Base-by-base conservation (phyloP, 805 yeast species). In the Candida michaelii region DNA sequence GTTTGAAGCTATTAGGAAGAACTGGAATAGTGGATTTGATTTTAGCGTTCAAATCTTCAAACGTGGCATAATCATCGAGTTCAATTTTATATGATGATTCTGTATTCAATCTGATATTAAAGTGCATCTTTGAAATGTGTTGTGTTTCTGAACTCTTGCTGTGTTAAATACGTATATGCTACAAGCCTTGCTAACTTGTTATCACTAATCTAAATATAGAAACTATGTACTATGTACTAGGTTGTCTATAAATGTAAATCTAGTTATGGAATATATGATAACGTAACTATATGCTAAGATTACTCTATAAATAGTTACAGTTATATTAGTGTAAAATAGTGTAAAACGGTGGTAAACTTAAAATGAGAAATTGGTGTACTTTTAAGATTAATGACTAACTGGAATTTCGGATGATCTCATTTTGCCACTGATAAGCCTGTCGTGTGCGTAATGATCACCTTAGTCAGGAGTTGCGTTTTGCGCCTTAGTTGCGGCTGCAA, bases 1-100 rank as follows among this genome's bases (percentile, higher is more conserved):
- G 61, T 46, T 69, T 69, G 52, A 68, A 68, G 31, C 62, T 65
- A 8, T 48, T 31, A 3, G 75, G 75, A 36, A 69, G 54, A 40
- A 56, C 56, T 12, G 71, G 70, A 32, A 70, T 59, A 4, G 73
- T 71, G 18, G 71, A 74, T 39, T 67, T 61, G 15, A 79, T 74
- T 5, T 77, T 68, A 34, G 64, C 62, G 41, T 71, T 68, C 48
- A 79, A 65, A 47, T 77, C 80, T 29, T 68, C 75, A 29, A 76
- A 80, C 1, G 81, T 71, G 38, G 80, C 64, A 53, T 73, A 70
- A 44, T 74, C 74, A 9, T 81, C 76, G 23, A 77, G 61, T n/a
- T 78, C 72, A 45, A 77, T 66, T 18, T 69, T 52, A 55, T 68
- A 74, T 10, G 71, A 62, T 36, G 59, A 50, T 37, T 73, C 77